Evolutionary conservation across 768 basidiomycete genomes (phyloP), one percentile per base, ranked within the genome.

Genomic region (Mycena kentingensis): DNA sequence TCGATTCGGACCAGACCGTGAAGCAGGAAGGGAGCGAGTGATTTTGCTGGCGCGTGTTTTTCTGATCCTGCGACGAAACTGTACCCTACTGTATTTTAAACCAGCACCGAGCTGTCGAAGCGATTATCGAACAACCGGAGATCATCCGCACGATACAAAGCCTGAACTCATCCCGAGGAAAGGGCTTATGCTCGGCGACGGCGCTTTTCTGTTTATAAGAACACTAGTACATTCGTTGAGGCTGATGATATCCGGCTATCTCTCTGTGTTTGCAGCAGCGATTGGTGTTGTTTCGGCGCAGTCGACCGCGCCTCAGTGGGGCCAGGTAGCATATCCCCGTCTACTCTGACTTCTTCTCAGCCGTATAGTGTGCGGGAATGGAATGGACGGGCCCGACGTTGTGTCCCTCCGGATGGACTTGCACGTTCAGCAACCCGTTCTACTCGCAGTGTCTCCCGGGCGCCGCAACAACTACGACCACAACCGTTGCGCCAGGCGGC

Each of bases 381-480:
- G 52, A 49, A 5, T 58, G 48, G 56, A 58, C 48, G 3, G 56
- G 56, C 5, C n/a, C 52, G 28, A 54, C 52, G 4, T 39, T 39
- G 4, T 58, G 57, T 32, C 57, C 57, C n/a, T 21, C 57, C 3
- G 31, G 31, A 11, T 58, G 49, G 39, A 34, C 32, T 8, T 58
- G 57, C 34, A 47, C 45, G 1, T 26, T 36, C 28, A 35, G 26
- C 13, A 58, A 36, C 45, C 15, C 15, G 10, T 42, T 27, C 31
- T 63, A 36, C 34, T 53, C 37, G 36, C 48, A 44, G 36, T 49
- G 29, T 46, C 45, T 58, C 16, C 46, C 55, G 38, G 47, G 65
- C 55, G 15, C 53, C 26, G 34, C 50, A 10, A 69, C 61, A 47
- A 60, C 32, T 65, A 71, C 66, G 65, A 74, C 65, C 60, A 70